Base-by-base conservation (phyloP, 2,329 filamentous ascomycete genomes). In the Cryphonectria radicalis region DNA sequence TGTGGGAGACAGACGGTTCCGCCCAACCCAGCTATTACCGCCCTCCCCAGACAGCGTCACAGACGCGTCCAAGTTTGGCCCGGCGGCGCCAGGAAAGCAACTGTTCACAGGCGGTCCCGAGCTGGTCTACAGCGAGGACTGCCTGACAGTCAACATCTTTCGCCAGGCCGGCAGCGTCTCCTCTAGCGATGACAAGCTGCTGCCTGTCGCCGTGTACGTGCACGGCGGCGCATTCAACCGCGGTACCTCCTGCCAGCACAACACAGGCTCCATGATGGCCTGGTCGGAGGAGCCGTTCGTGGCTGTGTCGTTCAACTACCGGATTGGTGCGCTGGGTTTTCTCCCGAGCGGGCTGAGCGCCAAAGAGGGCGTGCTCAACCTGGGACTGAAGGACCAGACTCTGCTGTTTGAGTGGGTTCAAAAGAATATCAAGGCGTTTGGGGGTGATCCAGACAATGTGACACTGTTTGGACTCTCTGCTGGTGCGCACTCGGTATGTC, bases 311-410 rank as follows among this genome's bases (percentile, higher is more conserved):
- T 83, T 86, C 76, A 83, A 83, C 74, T 85, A 89, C 76, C 83
- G 88, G 11, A 82, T 90, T 55, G 84, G 85, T 11, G 85, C 86
- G 4, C 83, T 91, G 75, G 90, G 90, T 0, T 91, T 92, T 76
- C 76, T 91, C n/a, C 84, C 84, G 35, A 89, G 79, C 68, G 77
- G 75, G 13, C 77, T 88, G 70, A 82, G 85, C 70, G 79, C 83
- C 10, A 83, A 84, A 35, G 85, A 87, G 66, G 89, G 88, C 0
- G 76, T 84, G 19, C 81, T 89, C 3, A 91, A 91, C 73, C 75
- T 86, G n/a, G 89, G 89, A 0, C 77, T 89, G 3, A 81, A 82
- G 67, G 88, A 89, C 73, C 87, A 89, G 75, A 80, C 82, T 1
- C 70, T 84, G 0, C 78, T 84, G 13, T 78, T 89, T n/a, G 78